Conservation (phyloP, 495 filamentous ascomycete species). For the Xylaria acuta region DNA sequence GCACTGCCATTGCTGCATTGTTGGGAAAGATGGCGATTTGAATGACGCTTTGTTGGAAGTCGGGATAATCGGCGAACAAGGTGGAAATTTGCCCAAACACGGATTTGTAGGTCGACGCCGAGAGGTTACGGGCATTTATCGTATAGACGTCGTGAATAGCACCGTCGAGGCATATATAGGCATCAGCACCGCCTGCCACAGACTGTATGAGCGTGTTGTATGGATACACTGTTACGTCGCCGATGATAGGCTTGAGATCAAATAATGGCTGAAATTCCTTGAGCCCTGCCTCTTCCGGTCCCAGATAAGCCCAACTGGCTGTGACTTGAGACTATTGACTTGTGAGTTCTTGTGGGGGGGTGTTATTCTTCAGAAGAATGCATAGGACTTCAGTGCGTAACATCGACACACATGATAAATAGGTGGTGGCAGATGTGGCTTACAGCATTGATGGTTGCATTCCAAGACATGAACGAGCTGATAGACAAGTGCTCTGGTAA, state of each 20-base stretch:
- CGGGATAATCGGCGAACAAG: not conserved
- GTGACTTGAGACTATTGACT: not conserved
- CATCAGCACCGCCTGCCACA: not conserved
- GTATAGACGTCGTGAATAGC: not conserved
- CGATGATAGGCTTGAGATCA: not conserved
- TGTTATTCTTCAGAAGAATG: too few species aligned
- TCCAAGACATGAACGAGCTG: not conserved
- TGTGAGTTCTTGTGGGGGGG: not conserved
- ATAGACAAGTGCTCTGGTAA: not conserved
- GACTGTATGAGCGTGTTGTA: not conserved
- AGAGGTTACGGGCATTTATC: not conserved
- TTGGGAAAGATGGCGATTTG: not conserved
- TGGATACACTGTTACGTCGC: not conserved
- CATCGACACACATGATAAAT: too few species aligned
- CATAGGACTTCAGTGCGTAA: too few species aligned
- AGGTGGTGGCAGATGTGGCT: not conserved
- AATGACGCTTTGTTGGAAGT: not conserved
- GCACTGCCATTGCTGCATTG: not conserved
- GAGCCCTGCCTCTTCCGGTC: not conserved
- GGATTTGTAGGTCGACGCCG: not conserved
- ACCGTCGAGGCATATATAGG: not conserved
- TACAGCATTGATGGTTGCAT: not conserved
- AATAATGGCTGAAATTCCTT: not conserved
- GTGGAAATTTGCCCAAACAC: not conserved
- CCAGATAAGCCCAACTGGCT: not conserved